phyloP scores from a whole-genome alignment of 352 stramenopile genomes.

The Labyrinthula sp. region DNA sequence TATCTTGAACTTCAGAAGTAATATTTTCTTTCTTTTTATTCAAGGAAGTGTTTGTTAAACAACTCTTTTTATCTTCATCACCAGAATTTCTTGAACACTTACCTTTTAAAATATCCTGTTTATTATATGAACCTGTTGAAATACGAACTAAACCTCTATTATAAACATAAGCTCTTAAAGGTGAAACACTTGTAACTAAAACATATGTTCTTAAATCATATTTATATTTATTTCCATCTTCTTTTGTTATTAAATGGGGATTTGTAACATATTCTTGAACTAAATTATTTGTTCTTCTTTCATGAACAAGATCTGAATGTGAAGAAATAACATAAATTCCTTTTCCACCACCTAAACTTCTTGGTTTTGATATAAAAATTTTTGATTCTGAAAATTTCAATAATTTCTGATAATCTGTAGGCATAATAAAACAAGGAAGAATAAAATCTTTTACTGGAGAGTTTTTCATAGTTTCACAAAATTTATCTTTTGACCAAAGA shows the following conservation, averaged over 20 bases:
- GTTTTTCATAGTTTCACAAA: constrained; percentile 15
- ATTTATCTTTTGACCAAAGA: constrained; percentile 26
- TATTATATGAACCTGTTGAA: constrained; percentile 16
- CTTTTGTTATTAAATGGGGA: constrained; percentile 19
- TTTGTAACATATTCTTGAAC: constrained; percentile 17
- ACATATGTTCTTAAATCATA: constrained; percentile 23
- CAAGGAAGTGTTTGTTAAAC: constrained; percentile 24
- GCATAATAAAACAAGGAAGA: constrained; percentile 27
- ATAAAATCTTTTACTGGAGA: constrained; percentile 13
- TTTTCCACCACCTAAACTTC: constrained; percentile 15
- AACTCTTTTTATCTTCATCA: too few relatives aligned
- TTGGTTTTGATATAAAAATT: constrained; percentile 11
- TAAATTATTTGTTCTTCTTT: constrained; percentile 14
- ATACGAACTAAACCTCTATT: constrained; percentile 22
- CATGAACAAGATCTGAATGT: constrained; percentile 5
- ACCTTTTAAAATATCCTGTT: constrained; percentile 15
- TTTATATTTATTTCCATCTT: constrained; percentile 20
- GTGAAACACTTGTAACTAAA: constrained; percentile 10
- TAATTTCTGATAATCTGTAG: constrained; percentile 12
- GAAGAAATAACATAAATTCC: constrained; percentile 19
- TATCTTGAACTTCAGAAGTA: too few relatives aligned
- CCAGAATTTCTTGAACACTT: too few relatives aligned
- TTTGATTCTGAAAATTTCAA: constrained; percentile 11
- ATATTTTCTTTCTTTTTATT: constrained; percentile 23
- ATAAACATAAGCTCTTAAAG: constrained; percentile 21